phyloP scores from a whole-genome alignment of 1,284 basidiomycete genomes.

The Sporisorium reilianum region DNA sequence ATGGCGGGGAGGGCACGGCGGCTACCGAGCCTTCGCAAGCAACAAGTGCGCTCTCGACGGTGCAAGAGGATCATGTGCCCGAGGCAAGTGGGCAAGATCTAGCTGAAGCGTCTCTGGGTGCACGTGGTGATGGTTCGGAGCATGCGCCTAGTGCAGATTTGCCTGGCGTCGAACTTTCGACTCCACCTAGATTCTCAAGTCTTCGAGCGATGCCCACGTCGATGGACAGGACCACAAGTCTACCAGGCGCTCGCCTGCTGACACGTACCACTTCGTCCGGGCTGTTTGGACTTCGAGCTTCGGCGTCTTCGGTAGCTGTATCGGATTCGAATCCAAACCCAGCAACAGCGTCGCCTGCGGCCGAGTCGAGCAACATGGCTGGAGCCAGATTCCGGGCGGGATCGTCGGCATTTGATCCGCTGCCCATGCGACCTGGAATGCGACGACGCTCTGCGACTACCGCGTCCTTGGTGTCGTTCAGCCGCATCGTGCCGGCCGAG shows the following conservation, averaged over 20 bases:
- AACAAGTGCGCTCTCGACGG: conserved; percentile 6
- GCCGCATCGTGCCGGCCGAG: conserved; percentile 44
- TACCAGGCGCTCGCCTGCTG: conserved; percentile 28
- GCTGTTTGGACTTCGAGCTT: conserved; percentile 14
- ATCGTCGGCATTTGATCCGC: conserved; percentile 35
- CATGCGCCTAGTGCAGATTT: background rate
- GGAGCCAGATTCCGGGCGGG: conserved; percentile 16
- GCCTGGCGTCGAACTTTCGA: background rate
- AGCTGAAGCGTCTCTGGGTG: background rate
- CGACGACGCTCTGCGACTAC: conserved; percentile 46
- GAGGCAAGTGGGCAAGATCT: background rate
- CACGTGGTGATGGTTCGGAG: background rate
- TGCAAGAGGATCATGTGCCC: conserved; percentile 4
- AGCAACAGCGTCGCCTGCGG: conserved; percentile 9
- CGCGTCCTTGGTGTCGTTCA: conserved; percentile 41
- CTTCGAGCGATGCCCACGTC: conserved; percentile 15
- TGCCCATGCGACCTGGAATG: conserved; percentile 37
- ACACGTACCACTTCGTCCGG: conserved; percentile 23
- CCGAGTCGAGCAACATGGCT: conserved; percentile 1
- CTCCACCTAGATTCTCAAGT: conserved; percentile 13
- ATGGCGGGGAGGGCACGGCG: background rate
- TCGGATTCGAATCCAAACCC: conserved; percentile 8
- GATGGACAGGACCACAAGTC: conserved; percentile 46
- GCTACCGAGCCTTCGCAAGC: background rate
- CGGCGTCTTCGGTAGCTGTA: conserved; percentile 12